Conservation (phyloP, 2,329 filamentous ascomycete species). For the Tolypocladium tundrense region DNA sequence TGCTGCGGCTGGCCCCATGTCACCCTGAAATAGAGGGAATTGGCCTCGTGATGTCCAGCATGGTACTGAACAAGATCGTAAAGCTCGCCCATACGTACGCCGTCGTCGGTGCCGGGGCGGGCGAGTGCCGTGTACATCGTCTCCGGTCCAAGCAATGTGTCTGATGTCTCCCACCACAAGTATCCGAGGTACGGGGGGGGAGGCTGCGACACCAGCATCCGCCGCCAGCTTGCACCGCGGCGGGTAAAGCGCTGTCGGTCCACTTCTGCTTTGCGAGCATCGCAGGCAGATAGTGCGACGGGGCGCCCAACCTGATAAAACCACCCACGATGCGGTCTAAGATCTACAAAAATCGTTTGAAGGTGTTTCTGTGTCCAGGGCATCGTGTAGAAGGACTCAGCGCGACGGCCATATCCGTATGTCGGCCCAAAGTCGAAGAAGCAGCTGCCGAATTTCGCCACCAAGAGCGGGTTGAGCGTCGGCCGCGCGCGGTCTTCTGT, state of each 20-base stretch:
- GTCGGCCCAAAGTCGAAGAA: too few species aligned
- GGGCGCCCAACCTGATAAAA: too few species aligned
- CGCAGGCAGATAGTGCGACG: not conserved
- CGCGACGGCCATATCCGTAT: not conserved
- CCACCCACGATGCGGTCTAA: too few species aligned
- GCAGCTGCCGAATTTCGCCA: too few species aligned
- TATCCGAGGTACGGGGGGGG: not conserved
- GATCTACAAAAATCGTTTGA: too few species aligned
- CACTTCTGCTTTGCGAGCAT: not conserved
- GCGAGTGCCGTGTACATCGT: slow-evolving; percentile 1
- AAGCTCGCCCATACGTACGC: slow-evolving; percentile 10
- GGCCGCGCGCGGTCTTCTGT: not conserved
- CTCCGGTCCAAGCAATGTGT: not conserved
- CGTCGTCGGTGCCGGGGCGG: not conserved
- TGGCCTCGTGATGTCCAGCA: too few species aligned
- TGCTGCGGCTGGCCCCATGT: too few species aligned
- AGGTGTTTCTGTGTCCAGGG: too few species aligned
- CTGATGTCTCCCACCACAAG: not conserved
- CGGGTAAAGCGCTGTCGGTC: slow-evolving; percentile 4
- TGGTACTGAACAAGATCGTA: slow-evolving; percentile 4
- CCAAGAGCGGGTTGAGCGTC: too few species aligned
- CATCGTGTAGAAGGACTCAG: too few species aligned
- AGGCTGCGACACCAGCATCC: slow-evolving; percentile 12
- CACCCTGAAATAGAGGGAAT: too few species aligned
- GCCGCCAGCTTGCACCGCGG: slow-evolving; percentile 10